phyloP scores from a whole-genome alignment of 257 asterid species.

The Solanum ossicruentum region DNA sequence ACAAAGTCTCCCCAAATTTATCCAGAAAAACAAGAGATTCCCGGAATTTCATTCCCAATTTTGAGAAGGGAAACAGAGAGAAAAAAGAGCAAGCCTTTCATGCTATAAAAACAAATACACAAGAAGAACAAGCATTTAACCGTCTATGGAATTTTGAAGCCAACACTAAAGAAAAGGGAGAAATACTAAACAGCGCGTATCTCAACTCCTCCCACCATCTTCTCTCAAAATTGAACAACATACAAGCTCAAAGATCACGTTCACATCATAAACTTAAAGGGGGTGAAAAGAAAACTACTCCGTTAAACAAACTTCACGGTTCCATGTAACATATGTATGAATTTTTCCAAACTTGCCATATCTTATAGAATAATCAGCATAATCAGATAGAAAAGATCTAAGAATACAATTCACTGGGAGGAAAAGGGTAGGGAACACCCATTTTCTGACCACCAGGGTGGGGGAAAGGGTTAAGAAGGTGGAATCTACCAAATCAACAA shows the following conservation, averaged over 20 bases:
- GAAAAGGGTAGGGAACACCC: not conserved
- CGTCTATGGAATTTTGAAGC: not conserved
- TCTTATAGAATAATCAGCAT: not conserved
- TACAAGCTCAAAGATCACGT: not conserved
- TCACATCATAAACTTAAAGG: not conserved
- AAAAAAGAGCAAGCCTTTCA: not conserved
- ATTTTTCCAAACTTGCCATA: not conserved
- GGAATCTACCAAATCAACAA: not conserved
- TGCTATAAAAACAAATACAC: not conserved
- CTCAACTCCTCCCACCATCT: not conserved
- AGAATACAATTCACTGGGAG: not conserved
- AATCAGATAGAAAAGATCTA: not conserved
- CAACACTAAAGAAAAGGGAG: not conserved
- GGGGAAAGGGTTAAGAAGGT: not conserved
- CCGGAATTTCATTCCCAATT: not conserved
- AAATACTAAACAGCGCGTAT: not conserved
- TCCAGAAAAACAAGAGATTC: not conserved
- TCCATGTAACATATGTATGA: not conserved
- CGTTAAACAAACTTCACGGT: not conserved
- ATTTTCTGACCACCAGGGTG: not conserved
- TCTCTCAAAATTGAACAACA: not conserved
- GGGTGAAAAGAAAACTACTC: not conserved
- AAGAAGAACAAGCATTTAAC: not conserved
- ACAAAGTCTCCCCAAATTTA: not conserved
- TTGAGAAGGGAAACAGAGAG: not conserved